Evolutionary conservation across 768 basidiomycete species (phyloP), one percentile per base, ranked within the genome.

Genomic region (Agaricus blazei): DNA sequence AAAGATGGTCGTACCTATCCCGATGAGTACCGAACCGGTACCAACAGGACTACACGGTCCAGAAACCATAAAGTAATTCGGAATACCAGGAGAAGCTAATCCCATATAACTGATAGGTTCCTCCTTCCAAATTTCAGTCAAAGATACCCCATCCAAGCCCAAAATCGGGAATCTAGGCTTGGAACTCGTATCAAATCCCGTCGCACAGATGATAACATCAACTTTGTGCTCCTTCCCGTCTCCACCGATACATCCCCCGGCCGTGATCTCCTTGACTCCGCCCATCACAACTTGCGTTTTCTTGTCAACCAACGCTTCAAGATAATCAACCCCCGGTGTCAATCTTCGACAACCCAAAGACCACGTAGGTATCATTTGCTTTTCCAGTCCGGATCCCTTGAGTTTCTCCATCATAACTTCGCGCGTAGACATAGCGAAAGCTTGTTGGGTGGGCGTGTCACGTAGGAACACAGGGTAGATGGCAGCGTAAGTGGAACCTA

Each of bases 321-420:
- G 63, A 50, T 69, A 71, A 12, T 63, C 64, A 28, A 64, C 57
- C 4, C 66, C 69, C 2, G 70, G 70, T 3, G 67, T 70, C 9
- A 70, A 57, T 38, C 70, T 57, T n/a, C 67, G 58, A 48, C 70
- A 71, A 2, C 69, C 68, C 1, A 71, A 62, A 11, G 59, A 62
- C 58, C 65, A 71, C n/a, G 53, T 59, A 0, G 69, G 69, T 11
- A 70, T 62, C 29, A 71, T 43, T 43, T 71, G 62, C 14, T 74
- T 71, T 15, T 71, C 69, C 44, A 82, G 76, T 47, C 70, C 75
- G 59, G 70, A 67, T 9, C 68, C 69, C 15, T 57, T 43, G 6
- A 83, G 65, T 54, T 71, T 74, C 46, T 68, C 64, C 38, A 65
- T 59, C 77, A 82, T 80, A 38, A 66, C 58, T 6, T 60, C 63